Conservation (phyloP, 2,329 filamentous ascomycete genomes). For the Purpureocillium takamizusanense region DNA sequence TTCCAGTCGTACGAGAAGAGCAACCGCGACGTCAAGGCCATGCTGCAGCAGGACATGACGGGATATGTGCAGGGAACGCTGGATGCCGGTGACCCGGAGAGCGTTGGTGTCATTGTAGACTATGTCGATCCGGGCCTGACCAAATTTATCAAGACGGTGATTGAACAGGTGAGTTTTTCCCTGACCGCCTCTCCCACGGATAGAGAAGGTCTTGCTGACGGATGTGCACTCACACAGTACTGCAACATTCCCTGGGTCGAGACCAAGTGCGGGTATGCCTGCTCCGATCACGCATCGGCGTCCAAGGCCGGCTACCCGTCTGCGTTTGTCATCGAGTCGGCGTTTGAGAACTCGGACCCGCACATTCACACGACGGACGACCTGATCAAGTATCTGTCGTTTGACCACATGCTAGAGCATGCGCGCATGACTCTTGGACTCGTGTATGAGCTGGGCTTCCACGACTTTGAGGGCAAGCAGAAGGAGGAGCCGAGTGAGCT, state of each 20-base stretch:
- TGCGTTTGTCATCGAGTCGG: slow-evolving; percentile 68
- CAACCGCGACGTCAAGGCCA: slow-evolving; percentile 74
- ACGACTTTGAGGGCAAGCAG: slow-evolving; percentile 47
- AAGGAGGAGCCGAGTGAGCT: neutral
- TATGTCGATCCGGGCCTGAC: slow-evolving; percentile 79
- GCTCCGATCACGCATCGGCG: slow-evolving; percentile 66
- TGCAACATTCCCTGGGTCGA: slow-evolving; percentile 80
- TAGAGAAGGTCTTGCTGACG: neutral
- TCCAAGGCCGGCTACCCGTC: slow-evolving; percentile 67
- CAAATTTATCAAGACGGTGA: slow-evolving; percentile 80
- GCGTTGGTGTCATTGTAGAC: slow-evolving; percentile 87
- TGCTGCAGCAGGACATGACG: slow-evolving; percentile 98
- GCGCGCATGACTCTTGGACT: slow-evolving; percentile 75
- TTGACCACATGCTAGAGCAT: slow-evolving; percentile 89
- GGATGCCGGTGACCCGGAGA: slow-evolving; percentile 73
- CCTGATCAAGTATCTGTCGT: slow-evolving; percentile 62
- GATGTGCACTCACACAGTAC: slow-evolving; percentile 44
- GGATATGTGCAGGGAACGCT: slow-evolving; percentile 78
- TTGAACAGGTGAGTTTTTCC: slow-evolving; percentile 40
- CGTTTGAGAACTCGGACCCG: slow-evolving; percentile 56
- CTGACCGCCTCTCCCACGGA: neutral
- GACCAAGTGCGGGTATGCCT: slow-evolving; percentile 84
- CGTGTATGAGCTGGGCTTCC: slow-evolving; percentile 75
- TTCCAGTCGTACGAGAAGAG: slow-evolving; percentile 72
- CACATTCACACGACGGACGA: slow-evolving; percentile 66